A percentile compares a stretch with the other conserved stretches of the same genome.
These are phyloP conservation scores for Fusarium austroafricanum DNA, from an alignment of 2,329 filamentous ascomycete species.

Conservation along the genomic window DNA sequence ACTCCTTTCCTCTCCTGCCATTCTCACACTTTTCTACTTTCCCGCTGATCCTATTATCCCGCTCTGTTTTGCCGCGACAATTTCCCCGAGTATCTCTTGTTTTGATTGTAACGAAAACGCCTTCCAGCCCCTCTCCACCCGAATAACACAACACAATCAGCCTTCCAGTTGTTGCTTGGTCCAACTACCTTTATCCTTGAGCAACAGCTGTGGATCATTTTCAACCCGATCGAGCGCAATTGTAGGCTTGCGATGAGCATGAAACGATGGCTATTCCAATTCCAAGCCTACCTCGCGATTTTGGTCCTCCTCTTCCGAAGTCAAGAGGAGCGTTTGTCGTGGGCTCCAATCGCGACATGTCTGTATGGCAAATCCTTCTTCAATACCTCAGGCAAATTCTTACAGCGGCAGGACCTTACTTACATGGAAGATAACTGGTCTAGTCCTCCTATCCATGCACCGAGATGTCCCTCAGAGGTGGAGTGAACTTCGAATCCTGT, in stretches of 20 bases:
- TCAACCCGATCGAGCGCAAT: too few relatives aligned
- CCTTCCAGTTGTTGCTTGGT: too few relatives aligned
- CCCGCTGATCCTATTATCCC: too few relatives aligned
- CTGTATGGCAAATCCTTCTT: not conserved
- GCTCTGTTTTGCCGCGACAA: too few relatives aligned
- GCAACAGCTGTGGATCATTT: not conserved
- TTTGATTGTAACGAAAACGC: too few relatives aligned
- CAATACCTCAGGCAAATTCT: not conserved
- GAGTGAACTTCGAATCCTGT: not conserved
- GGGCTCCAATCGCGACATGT: not conserved
- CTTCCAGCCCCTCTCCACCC: too few relatives aligned
- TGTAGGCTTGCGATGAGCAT: conserved; percentile 1
- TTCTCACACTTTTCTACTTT: too few relatives aligned
- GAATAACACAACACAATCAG: too few relatives aligned
- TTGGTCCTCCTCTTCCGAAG: conserved; percentile 7
- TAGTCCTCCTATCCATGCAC: not conserved
- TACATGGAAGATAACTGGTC: not conserved
- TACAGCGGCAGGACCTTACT: not conserved
- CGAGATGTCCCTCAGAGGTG: not conserved
- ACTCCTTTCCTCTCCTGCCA: too few relatives aligned
- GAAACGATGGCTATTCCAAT: not conserved
- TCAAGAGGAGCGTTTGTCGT: not conserved
- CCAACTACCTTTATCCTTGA: not conserved
- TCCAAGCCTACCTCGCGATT: conserved; percentile 3
- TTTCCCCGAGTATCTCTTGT: too few relatives aligned